Evolutionary conservation across 2,329 filamentous ascomycete genomes (phyloP).

Genomic region (Hymenoscyphus fraxineus): DNA sequence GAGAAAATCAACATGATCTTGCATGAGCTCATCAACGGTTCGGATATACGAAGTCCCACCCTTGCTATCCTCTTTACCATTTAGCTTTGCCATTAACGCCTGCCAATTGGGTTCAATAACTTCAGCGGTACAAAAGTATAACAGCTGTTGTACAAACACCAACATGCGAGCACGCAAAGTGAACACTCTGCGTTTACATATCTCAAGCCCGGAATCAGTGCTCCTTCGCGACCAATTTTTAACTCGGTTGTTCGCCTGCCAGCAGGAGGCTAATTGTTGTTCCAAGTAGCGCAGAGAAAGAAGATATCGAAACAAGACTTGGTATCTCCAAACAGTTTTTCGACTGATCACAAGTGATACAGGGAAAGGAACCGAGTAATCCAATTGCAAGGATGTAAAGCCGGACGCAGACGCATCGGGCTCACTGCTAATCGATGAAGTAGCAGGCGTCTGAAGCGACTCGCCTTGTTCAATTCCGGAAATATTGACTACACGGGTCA

Average conservation of each 20-base stretch:
- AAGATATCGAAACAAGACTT: conserved; percentile 91
- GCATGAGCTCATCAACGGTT: conserved; percentile 97
- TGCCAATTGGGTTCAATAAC: conserved; percentile 98
- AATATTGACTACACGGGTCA: conserved; percentile 95
- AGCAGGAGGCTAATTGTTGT: conserved; percentile 77
- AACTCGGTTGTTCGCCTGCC: conserved; percentile 83
- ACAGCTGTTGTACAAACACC: conserved; percentile 91
- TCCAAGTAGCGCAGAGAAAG: conserved; percentile 87
- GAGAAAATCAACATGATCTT: conserved; percentile 96
- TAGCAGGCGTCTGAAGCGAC: conserved; percentile 67
- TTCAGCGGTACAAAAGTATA: conserved; percentile 95
- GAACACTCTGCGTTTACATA: conserved; percentile 92
- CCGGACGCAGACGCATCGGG: conserved; percentile 84
- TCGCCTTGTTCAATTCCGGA: conserved; percentile 92
- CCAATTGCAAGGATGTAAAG: conserved; percentile 88
- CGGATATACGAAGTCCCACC: conserved; percentile 44
- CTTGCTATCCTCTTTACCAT: conserved; percentile 51
- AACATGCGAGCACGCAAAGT: conserved; percentile 91
- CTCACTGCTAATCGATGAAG: conserved; percentile 60
- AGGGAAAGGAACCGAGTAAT: conserved; percentile 92
- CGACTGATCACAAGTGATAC: conserved; percentile 92
- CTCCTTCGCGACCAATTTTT: conserved; percentile 80
- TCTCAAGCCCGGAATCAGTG: conserved; percentile 68
- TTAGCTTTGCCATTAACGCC: conserved; percentile 82
- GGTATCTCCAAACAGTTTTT: conserved; percentile 95